Evolutionary conservation across 805 yeast genomes (phyloP).

Genomic region (Pichia californica): DNA sequence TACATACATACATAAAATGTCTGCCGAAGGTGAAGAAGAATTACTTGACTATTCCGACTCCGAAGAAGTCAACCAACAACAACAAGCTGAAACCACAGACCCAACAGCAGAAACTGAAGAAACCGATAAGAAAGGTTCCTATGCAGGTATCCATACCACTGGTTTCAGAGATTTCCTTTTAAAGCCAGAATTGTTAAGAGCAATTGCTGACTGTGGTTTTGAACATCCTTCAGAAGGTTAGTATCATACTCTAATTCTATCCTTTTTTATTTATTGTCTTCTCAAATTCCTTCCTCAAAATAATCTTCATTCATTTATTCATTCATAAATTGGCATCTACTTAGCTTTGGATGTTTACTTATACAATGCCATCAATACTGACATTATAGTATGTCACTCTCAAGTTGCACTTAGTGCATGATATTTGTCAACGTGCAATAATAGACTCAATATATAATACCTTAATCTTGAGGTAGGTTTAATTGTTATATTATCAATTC

Average conservation of each 20-base stretch:
- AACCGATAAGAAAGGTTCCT: slow-evolving; percentile 89
- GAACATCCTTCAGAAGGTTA: slow-evolving; percentile 99
- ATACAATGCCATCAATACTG: not conserved
- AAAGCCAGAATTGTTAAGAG: slow-evolving; percentile 95
- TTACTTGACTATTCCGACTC: slow-evolving; percentile 97
- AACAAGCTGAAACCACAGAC: slow-evolving; percentile 36
- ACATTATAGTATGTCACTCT: no score
- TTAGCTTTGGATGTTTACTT: not conserved
- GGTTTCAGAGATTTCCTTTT: slow-evolving; percentile 96
- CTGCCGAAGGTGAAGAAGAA: slow-evolving; percentile 99
- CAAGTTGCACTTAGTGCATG: no score
- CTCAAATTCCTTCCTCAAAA: not conserved
- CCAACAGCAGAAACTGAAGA: slow-evolving; percentile 40
- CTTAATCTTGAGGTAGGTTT: no score
- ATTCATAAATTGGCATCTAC: no score
- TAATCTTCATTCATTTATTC: not conserved
- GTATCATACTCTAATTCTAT: slow-evolving; percentile 29
- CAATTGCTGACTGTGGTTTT: slow-evolving; percentile 98
- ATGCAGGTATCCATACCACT: slow-evolving; percentile 96
- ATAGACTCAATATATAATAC: no score
- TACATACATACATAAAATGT: slow-evolving; percentile 39
- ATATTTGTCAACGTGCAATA: no score
- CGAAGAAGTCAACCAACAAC: slow-evolving; percentile 68
- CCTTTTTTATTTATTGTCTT: not conserved
- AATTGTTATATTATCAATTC: no score